Evolutionary conservation across 2,329 filamentous ascomycete species (phyloP).

Genomic region (Myriosclerotinia duriaeana): DNA sequence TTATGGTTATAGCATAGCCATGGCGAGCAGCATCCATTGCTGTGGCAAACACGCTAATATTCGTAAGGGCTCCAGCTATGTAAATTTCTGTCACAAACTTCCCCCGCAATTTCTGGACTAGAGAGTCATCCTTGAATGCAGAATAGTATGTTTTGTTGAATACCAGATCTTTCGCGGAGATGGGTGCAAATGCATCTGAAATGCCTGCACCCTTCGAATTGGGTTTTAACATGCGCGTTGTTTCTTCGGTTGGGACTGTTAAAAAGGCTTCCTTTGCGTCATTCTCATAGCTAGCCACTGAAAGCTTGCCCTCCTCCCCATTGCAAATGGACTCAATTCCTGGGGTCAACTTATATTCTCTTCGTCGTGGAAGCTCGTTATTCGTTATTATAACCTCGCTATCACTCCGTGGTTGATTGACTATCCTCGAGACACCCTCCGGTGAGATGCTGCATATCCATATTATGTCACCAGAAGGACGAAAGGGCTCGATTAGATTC

Average conservation of each 20-base stretch:
- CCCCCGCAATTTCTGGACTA: constrained; percentile 77
- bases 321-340: constrained; percentile 24
- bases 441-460: constrained; percentile 78
- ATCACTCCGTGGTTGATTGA: constrained; percentile 47
- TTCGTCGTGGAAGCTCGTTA: constrained; percentile 29
- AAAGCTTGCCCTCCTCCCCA: constrained; percentile 24
- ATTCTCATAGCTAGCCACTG: constrained; percentile 22
- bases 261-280: constrained; percentile 36
- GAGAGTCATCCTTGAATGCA: constrained; percentile 71
- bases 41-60: constrained; percentile 87
- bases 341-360: background rate
- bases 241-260: constrained; percentile 31
- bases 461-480: constrained; percentile 69
- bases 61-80: constrained; percentile 82
- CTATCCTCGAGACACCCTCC: constrained; percentile 56
- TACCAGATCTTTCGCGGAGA: constrained; percentile 46
- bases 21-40: constrained; percentile 86
- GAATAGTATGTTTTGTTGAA: constrained; percentile 79
- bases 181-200: constrained; percentile 15
- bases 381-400: constrained; percentile 40
- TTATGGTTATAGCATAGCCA: constrained; percentile 79
- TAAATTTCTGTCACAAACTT: constrained; percentile 86
- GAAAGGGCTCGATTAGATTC: constrained; percentile 69
- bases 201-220: constrained; percentile 14
- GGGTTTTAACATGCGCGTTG: constrained; percentile 47